phyloP scores from a whole-genome alignment of 345 rosid species.

The Euphorbia lathyris region DNA sequence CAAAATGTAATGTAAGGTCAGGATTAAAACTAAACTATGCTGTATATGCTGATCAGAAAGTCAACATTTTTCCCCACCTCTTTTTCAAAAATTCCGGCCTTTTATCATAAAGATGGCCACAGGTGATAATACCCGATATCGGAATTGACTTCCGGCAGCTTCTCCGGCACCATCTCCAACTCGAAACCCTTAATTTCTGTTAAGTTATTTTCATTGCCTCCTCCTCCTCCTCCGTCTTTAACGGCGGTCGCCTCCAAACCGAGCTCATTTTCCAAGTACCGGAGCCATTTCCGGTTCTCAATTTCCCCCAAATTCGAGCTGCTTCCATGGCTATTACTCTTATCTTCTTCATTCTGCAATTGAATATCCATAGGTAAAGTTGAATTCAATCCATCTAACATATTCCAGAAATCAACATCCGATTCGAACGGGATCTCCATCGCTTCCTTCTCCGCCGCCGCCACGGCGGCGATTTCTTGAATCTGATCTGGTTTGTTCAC shows the following conservation, averaged over 20 bases:
- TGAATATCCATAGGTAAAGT: conserved; percentile 17
- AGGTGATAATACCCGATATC: conserved; percentile 3
- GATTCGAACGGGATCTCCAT: conserved; percentile 49
- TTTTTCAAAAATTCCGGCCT: not conserved
- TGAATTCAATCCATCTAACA: conserved; percentile 47
- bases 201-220: too few relatives aligned
- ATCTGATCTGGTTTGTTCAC: conserved; percentile 62
- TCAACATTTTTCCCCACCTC: not conserved
- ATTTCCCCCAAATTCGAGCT: conserved; percentile 22
- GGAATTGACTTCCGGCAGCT: not conserved
- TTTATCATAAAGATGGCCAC: conserved; percentile 15
- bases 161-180: not conserved
- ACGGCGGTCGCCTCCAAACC: conserved; percentile 37
- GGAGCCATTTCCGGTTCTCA: conserved; percentile 54
- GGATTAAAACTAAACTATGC: not conserved
- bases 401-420: conserved; percentile 68
- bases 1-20: not conserved
- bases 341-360: not conserved
- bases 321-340: conserved; percentile 1
- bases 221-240: conserved; percentile 21
- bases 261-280: conserved; percentile 60
- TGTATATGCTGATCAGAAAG: too few relatives aligned
- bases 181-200: not conserved
- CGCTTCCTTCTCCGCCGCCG: not conserved
- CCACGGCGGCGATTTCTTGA: not conserved